These are phyloP conservation scores for Antitrichia curtipendula DNA, from an alignment of 225 moss, liverwort and hornwort species.

Conservation along the genomic window DNA sequence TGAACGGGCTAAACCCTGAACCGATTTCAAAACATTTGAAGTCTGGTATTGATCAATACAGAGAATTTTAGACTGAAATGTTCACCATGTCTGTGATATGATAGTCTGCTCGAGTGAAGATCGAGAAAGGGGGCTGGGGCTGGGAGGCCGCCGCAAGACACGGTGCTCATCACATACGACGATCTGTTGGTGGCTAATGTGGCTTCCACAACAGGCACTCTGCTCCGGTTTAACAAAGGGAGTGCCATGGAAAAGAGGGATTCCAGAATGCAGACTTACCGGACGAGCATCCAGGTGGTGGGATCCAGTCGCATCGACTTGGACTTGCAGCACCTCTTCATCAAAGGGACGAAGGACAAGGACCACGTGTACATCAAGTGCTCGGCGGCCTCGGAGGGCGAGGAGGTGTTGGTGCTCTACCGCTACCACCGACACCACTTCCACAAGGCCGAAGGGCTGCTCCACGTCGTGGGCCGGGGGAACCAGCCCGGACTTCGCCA, in stretches of 20 bases:
- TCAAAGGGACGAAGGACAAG: constrained; percentile 8
- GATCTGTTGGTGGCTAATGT: constrained; percentile 16
- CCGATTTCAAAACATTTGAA: neutral
- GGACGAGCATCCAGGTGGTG: constrained; percentile 16
- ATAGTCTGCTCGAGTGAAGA: constrained; percentile 3
- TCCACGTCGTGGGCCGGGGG: constrained; percentile 13
- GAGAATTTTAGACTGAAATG: neutral
- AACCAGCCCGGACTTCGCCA: constrained; percentile 21
- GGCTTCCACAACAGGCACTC: neutral
- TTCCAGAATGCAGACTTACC: neutral
- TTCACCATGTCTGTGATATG: neutral
- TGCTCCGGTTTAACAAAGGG: neutral
- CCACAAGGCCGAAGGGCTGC: constrained; percentile 13
- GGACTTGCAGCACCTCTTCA: constrained; percentile 15
- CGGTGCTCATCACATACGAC: constrained; percentile 15
- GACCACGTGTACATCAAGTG: constrained; percentile 20
- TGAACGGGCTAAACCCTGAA: neutral
- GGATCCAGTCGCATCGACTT: constrained; percentile 18
- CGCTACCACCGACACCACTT: constrained; percentile 1
- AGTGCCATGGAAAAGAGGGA: neutral
- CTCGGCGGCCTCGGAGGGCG: neutral
- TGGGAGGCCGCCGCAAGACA: constrained; percentile 25
- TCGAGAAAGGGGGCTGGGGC: constrained; percentile 22
- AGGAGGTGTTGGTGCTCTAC: constrained; percentile 21
- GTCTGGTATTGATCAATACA: neutral